Evolutionary conservation across 192 early-diverging fungal genomes (phyloP), one percentile per base, ranked within the genome.

Genomic region (Entomortierella beljakovae): DNA sequence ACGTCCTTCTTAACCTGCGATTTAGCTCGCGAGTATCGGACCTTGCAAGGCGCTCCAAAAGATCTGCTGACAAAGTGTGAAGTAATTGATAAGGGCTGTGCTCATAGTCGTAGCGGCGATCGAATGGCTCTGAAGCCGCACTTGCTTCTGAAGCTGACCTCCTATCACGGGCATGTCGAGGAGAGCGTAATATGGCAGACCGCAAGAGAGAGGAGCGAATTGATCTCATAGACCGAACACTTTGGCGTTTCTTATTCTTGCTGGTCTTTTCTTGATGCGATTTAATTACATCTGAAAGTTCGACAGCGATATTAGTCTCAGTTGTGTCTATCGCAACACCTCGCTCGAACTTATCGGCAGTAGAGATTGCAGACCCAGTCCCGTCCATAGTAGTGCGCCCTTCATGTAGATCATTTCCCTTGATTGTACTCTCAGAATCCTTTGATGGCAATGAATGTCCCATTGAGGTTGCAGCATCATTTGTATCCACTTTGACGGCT

Each of bases 1-100:
- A 89, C 11, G 83, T 73, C 29, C 86, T 76, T 26, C 70, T 80
- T 15, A 89, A 65, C 42, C 81, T 61, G 9, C 86, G 76, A 38
- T 88, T 89, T 37, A 89, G 40, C 15, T 86, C 81, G 34, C 87
- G 69, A 20, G 83, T 85, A 26, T 89, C 88, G 0, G 88, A 88
- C 1, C 75, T 79, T n/a, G 79, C 64, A 18, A 89, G 53, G 3
- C 84, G 70, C 66, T 88, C 82, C 32, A 87, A 48, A 25, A 87
- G 57, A 25, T 81, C 63, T 11, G 59, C 59, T 0, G 71, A 80
- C 3, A 83, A 55, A 0, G 79, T 75, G 20, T 84, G 77, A 16
- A 89, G 68, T 22, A 68, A 22, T 37, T 82, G 59, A 42, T 86
- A 89, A 7, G 87, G 85, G 32, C 70, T 85, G 22, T 81, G 66